These are phyloP conservation scores for Conticribra weissflogii DNA, from an alignment of 108 stramenopile species.

Conservation along the genomic window DNA sequence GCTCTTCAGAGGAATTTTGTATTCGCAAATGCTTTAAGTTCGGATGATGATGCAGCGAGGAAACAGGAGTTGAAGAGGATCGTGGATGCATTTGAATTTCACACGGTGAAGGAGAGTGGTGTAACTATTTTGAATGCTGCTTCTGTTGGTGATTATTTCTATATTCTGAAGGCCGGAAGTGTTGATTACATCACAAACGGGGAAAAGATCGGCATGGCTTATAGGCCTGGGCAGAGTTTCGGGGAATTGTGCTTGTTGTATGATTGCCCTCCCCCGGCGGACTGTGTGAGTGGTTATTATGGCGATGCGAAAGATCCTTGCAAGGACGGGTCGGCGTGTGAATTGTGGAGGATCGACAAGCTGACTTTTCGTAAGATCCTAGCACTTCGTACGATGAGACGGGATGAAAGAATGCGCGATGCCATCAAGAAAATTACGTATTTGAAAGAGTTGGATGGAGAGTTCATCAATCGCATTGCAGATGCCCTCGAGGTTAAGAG, in stretches of 20 bases:
- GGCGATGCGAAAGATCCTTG: background rate
- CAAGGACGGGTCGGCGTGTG: slow-evolving; percentile 28
- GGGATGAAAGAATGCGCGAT: slow-evolving; percentile 74
- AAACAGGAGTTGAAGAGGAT: slow-evolving; percentile 40
- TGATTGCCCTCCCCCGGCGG: slow-evolving; percentile 79
- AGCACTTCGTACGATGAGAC: slow-evolving; percentile 57
- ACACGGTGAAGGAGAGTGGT: slow-evolving; percentile 7
- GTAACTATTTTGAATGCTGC: slow-evolving; percentile 33
- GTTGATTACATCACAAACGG: slow-evolving; percentile 42
- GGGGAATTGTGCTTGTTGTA: slow-evolving; percentile 82
- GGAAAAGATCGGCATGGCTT: slow-evolving; percentile 26
- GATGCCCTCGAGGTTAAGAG: slow-evolving; percentile 57
- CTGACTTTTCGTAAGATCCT: slow-evolving; percentile 78
- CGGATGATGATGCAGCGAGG: slow-evolving; percentile 20
- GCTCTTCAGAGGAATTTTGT: slow-evolving; percentile 51
- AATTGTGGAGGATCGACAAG: slow-evolving; percentile 77
- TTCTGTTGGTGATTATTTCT: slow-evolving; percentile 69
- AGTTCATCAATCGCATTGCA: slow-evolving; percentile 58
- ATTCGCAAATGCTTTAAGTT: slow-evolving; percentile 47
- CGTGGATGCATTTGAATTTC: slow-evolving; percentile 48
- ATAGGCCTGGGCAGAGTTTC: slow-evolving; percentile 53
- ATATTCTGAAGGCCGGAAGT: slow-evolving; percentile 57
- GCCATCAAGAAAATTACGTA: slow-evolving; percentile 52
- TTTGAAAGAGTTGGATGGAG: slow-evolving; percentile 61
- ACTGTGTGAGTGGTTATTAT: slow-evolving; percentile 34